Base-by-base conservation (phyloP, 495 filamentous ascomycete genomes). In the Chlorociboria aeruginascens region DNA sequence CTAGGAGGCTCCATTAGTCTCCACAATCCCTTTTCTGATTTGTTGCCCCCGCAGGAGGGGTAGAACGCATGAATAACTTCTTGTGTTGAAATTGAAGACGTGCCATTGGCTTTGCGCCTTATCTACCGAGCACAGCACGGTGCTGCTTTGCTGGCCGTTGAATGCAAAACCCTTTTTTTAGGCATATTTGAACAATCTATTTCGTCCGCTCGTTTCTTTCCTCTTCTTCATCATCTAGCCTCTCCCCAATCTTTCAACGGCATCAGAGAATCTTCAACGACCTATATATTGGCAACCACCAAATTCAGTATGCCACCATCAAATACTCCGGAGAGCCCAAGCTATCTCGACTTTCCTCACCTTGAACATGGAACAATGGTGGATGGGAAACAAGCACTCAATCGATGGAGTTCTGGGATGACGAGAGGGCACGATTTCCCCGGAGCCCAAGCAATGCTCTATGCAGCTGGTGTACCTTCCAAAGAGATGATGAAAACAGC, bases 361-460 rank as follows among this genome's bases (percentile, higher is more conserved):
- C 63, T 80, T 16, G 74, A 80, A 35, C 66, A 69, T 37, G 69
- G 73, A 43, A 76, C 67, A 51, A 66, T 73, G 46, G 64, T 67
- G 38, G 74, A 85, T 64, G 82, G 82, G 14, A 72, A 77, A 50
- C 72, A 66, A 35, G 75, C 71, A 12, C 66, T 89, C 49, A 89
- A 89, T 61, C 73, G 76, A 57, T 82, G 76, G 60, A 86, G 82
- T 8, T 76, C 79, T 0, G 77, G 74, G n/a, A 63, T 88, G 49
- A 89, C 85, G 37, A 77, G 71, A 33, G 56, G 74, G 16, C 86
- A 96, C 82, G 89, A 96, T 58, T 98, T 85, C 59, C 92, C 92
- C 3, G 92, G 87, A 1, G 89, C 92, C 32, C 85, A 92, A 75
- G 90, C 90, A 50, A 98, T 98, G 92, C 74, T 96, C 2, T 96